phyloP scores from a whole-genome alignment of 352 stramenopile genomes.

The Globisporangium mamillatum region DNA sequence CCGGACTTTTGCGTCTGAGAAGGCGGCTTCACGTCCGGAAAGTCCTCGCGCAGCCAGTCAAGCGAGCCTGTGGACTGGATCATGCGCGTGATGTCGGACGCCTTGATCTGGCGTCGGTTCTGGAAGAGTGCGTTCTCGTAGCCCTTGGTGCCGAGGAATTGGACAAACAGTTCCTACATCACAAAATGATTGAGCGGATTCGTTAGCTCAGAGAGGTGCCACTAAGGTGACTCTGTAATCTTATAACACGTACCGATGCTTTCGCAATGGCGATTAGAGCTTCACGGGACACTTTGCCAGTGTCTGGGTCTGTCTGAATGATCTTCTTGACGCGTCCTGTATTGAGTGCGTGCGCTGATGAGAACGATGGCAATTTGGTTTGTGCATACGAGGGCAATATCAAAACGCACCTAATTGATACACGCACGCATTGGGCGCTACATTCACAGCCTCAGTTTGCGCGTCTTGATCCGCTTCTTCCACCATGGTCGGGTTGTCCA shows the following conservation, averaged over 20 bases:
- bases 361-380: not conserved
- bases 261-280: conserved; percentile 91
- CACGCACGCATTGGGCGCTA: conserved; percentile 38
- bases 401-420: conserved; percentile 44
- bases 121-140: conserved; percentile 82
- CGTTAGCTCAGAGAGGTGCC: not conserved
- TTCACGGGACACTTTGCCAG: conserved; percentile 91
- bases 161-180: conserved; percentile 83
- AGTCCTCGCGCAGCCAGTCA: conserved; percentile 87
- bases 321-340: conserved; percentile 91
- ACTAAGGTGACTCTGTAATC: not conserved
- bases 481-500: conserved; percentile 61
- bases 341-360: not conserved
- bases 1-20: conserved; percentile 3
- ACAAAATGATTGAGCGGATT: not conserved
- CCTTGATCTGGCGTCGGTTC: conserved; percentile 82
- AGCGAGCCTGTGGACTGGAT: conserved; percentile 77
- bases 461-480: conserved; percentile 48
- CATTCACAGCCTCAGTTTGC: conserved; percentile 22
- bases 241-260: conserved; percentile 57
- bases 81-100: conserved; percentile 64
- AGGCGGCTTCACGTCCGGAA: conserved; percentile 51
- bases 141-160: conserved; percentile 89
- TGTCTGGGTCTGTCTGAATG: conserved; percentile 90
- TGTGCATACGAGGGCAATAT: not conserved